Conservation (phyloP, 495 filamentous ascomycete genomes). For the Cenococcum geophilum region DNA sequence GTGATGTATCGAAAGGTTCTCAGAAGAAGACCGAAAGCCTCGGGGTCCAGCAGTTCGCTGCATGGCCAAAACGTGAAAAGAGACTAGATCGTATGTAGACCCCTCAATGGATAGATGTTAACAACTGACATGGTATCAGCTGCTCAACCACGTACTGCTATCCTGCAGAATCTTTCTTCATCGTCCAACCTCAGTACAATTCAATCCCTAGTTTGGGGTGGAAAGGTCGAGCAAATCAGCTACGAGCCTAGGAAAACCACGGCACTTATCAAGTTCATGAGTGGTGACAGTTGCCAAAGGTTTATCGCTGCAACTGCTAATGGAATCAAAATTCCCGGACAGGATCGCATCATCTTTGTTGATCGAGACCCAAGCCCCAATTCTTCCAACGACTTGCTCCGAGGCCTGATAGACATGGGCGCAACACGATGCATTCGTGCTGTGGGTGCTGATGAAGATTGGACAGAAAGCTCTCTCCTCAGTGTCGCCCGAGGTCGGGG, state of each 20-base stretch:
- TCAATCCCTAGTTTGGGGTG: constrained; percentile 44
- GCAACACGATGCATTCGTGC: constrained; percentile 43
- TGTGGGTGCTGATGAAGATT: constrained; percentile 38
- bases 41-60: constrained; percentile 4
- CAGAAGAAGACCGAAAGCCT: not conserved
- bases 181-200: constrained; percentile 35
- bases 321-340: constrained; percentile 37
- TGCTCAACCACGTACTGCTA: constrained; percentile 34
- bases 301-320: constrained; percentile 44
- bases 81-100: constrained; percentile 16
- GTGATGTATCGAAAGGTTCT: not conserved
- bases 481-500: constrained; percentile 33
- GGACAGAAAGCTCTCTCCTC: constrained; percentile 32
- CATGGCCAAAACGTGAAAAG: constrained; percentile 23
- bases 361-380: constrained; percentile 39
- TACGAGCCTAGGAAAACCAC: constrained; percentile 20
- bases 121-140: constrained; percentile 26
- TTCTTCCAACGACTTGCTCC: constrained; percentile 39
- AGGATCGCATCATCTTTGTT: constrained; percentile 34
- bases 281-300: constrained; percentile 37
- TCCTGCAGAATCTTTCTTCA: constrained; percentile 40
- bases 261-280: constrained; percentile 43
- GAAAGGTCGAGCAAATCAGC: constrained; percentile 39
- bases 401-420: constrained; percentile 35
- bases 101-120: not conserved